Evolutionary conservation across 768 basidiomycete genomes (phyloP).

Genomic region (Boletus tylopilopsis): DNA sequence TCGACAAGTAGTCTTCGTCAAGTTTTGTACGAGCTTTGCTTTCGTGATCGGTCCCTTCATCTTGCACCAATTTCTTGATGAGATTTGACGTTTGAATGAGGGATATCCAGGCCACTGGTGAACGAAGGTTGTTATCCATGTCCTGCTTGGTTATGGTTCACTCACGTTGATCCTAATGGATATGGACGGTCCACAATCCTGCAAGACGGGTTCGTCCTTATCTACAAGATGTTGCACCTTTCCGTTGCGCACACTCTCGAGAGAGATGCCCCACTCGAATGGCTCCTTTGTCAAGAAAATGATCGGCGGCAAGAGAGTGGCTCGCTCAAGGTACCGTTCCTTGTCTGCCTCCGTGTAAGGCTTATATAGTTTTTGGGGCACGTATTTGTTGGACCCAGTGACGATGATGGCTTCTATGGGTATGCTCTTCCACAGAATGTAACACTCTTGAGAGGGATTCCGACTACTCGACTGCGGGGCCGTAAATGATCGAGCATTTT

Average conservation of each 20-base stretch:
- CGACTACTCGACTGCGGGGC: not conserved
- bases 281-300: conserved; percentile 54
- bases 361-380: conserved; percentile 66
- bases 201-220: conserved; percentile 58
- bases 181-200: conserved; percentile 66
- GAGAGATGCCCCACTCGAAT: conserved; percentile 54
- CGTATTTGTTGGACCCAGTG: conserved; percentile 39
- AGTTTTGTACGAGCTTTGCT: conserved; percentile 63
- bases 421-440: conserved; percentile 12
- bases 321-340: conserved; percentile 68
- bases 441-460: conserved; percentile 14
- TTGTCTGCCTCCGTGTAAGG: conserved; percentile 70
- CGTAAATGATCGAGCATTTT: not conserved
- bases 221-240: conserved; percentile 49
- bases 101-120: conserved; percentile 74
- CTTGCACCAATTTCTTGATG: conserved; percentile 70
- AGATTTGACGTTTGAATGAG: conserved; percentile 68
- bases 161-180: conserved; percentile 67
- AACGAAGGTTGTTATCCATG: not conserved
- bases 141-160: not conserved
- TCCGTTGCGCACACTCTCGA: conserved; percentile 56
- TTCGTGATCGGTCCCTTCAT: conserved; percentile 70
- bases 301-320: conserved; percentile 56
- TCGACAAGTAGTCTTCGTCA: conserved; percentile 62
- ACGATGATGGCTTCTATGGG: conserved; percentile 15